phyloP scores from a whole-genome alignment of 2,329 filamentous ascomycete species.

The Aaosphaeria arxii region DNA sequence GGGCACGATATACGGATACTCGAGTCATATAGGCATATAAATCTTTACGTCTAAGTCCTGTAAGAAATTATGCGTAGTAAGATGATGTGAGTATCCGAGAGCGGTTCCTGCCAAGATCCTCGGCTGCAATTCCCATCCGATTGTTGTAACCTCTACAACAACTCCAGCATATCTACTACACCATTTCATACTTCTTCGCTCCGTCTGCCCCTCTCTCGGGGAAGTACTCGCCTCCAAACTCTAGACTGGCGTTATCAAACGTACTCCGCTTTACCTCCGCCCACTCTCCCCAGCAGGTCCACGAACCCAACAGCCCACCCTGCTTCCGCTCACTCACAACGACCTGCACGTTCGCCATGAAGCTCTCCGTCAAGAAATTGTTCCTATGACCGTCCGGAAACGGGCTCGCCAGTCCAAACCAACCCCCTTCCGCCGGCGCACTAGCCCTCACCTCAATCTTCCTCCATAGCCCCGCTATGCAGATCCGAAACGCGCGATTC shows the following conservation, averaged over 20 bases:
- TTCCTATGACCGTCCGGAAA: constrained; percentile 46
- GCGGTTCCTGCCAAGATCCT: too few relatives aligned
- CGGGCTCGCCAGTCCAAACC: constrained; percentile 46
- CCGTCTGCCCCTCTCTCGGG: constrained; percentile 31
- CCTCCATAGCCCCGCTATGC: constrained; percentile 36
- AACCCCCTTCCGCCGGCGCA: constrained; percentile 41
- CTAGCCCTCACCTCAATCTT: constrained; percentile 41
- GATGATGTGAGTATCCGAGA: too few relatives aligned
- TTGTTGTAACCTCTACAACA: too few relatives aligned
- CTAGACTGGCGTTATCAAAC: constrained; percentile 45
- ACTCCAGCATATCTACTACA: too few relatives aligned
- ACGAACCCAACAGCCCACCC: constrained; percentile 7
- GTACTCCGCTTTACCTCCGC: constrained; percentile 35
- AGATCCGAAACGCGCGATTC: constrained; percentile 36
- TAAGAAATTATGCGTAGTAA: too few relatives aligned
- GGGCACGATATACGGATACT: too few relatives aligned
- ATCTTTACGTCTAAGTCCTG: too few relatives aligned
- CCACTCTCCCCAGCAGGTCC: constrained; percentile 33
- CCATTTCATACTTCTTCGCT: too few relatives aligned
- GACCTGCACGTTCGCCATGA: constrained; percentile 44
- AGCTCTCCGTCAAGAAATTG: constrained; percentile 47
- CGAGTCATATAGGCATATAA: too few relatives aligned
- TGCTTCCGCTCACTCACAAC: constrained; percentile 37
- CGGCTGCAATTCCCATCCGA: too few relatives aligned
- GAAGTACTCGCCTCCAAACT: constrained; percentile 51